phyloP scores from a whole-genome alignment of 345 rosid genomes.

The Rhizophora apiculata region DNA sequence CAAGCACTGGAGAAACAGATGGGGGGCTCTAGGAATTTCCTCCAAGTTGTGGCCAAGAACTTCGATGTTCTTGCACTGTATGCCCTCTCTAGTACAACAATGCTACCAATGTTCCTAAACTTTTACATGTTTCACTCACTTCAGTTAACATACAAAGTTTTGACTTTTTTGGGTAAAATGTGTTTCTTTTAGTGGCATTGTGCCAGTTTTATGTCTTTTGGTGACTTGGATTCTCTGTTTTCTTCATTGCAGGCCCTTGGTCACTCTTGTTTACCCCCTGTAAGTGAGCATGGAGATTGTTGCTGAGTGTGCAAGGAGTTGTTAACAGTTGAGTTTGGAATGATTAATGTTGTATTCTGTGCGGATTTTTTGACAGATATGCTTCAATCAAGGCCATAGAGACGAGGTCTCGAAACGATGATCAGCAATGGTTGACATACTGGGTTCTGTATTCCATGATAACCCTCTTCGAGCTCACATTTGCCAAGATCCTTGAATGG shows the following conservation, averaged over 20 bases:
- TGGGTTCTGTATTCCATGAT: conserved; percentile 86
- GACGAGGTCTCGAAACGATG: conserved; percentile 53
- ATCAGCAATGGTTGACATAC: conserved; percentile 81
- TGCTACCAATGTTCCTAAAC: neutral
- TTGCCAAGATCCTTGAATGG: conserved; percentile 55
- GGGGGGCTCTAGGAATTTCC: conserved; percentile 23
- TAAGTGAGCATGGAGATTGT: conserved; percentile 8
- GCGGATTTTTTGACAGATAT: conserved; percentile 33
- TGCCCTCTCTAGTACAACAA: neutral
- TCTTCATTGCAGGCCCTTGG: conserved; percentile 25
- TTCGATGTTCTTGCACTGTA: conserved; percentile 34
- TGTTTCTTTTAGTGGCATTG: neutral
- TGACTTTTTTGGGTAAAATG: neutral
- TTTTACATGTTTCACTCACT: neutral
- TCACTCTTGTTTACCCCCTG: conserved; percentile 33
- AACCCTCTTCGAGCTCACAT: conserved; percentile 73
- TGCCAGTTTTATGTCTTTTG: neutral
- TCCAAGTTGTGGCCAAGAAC: conserved; percentile 29
- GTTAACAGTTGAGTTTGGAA: neutral
- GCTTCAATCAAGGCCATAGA: conserved; percentile 78
- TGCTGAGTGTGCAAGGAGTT: neutral
- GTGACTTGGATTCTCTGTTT: neutral
- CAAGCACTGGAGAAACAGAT: neutral
- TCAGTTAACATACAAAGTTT: neutral
- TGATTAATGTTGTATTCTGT: neutral